Base-by-base conservation (phyloP, 1,284 basidiomycete genomes). In the Porogramme epimiltina region DNA sequence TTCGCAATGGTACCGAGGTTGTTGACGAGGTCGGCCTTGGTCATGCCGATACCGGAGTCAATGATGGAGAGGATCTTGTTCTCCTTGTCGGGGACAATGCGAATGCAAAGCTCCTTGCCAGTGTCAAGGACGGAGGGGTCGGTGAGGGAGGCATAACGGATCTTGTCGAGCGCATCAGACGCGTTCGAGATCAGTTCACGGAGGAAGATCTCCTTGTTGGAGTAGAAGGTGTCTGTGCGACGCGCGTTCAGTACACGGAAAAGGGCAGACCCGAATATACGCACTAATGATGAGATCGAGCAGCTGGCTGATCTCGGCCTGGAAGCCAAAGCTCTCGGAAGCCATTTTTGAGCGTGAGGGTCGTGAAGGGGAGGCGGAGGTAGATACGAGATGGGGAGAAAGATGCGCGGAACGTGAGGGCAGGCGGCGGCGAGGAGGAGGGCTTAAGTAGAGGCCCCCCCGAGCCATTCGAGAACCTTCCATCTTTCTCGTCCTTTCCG, bases 1-100 rank as follows among this genome's bases (percentile, higher is more conserved):
- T 96, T 99, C 77, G 96, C 96, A 71, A 99, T 99, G 54, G 97
- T 99, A 81, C 96, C 97, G 60, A 99, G 85, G 85, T 99, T 99
- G 87, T 97, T 98, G 74, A 97, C 94, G 68, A 95, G 82, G 75
- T 95, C 93, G 56, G 94, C 93, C 83, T 98, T 98, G 80, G 94
- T 98, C 94, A 97, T 97, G 73, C 97, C 96, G 63, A 99, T 82
- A 89, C 97, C 97, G 56, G 94, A 92, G 74, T 99, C 96, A 58
- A 94, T 92, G 74, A 99, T 88, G 71, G 84, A 80, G 55, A 99
- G 86, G 55, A 89, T 74, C 73, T 96, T 97, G 81, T 92, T 91
- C 78, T 97, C 95, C 81, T 95, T 95, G 85, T 98, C 89, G 60
- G 94, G 94, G 60, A 79, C 84, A 79, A 98, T 93, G 55, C 91